Percentiles rank a stretch among this genome's conserved stretches.
These are phyloP conservation scores for Volvox reticuliferus DNA, from an alignment of 139 green algal species.

Conservation along the genomic window DNA sequence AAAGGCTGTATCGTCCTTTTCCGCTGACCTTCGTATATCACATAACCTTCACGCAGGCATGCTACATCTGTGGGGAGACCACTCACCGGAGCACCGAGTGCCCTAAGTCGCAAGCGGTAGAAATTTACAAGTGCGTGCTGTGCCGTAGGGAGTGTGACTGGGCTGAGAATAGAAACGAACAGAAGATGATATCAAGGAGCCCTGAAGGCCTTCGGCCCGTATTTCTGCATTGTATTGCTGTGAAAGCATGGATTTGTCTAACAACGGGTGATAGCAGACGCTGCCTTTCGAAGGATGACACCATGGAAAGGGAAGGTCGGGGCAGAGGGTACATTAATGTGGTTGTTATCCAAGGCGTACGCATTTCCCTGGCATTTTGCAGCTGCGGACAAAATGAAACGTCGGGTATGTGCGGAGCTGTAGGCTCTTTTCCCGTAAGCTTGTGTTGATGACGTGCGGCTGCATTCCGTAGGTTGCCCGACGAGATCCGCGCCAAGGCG, in stretches of 20 bases:
- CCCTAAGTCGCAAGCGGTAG: constrained; percentile 60
- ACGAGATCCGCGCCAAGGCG: constrained; percentile 77
- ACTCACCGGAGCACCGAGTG: constrained; percentile 66
- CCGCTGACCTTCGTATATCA: too few relatives aligned
- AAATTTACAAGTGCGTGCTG: constrained; percentile 41
- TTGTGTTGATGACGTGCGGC: background rate
- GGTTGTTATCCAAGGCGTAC: background rate
- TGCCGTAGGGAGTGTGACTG: background rate
- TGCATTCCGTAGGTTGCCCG: constrained; percentile 73
- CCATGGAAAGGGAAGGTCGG: background rate
- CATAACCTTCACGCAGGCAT: constrained; percentile 38
- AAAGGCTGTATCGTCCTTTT: too few relatives aligned
- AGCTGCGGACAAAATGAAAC: too few relatives aligned
- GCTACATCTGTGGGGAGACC: constrained; percentile 68
- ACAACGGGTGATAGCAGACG: too few relatives aligned
- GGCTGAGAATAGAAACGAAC: background rate
- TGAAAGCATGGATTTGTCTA: too few relatives aligned
- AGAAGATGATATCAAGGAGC: too few relatives aligned
- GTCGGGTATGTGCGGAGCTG: too few relatives aligned
- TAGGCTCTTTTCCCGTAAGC: background rate
- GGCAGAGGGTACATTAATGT: background rate
- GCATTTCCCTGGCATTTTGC: background rate
- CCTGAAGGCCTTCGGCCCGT: too few relatives aligned
- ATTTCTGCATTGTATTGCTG: too few relatives aligned
- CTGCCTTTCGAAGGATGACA: too few relatives aligned